Base-by-base conservation (phyloP, 768 basidiomycete species). In the Lentinus brumalis region DNA sequence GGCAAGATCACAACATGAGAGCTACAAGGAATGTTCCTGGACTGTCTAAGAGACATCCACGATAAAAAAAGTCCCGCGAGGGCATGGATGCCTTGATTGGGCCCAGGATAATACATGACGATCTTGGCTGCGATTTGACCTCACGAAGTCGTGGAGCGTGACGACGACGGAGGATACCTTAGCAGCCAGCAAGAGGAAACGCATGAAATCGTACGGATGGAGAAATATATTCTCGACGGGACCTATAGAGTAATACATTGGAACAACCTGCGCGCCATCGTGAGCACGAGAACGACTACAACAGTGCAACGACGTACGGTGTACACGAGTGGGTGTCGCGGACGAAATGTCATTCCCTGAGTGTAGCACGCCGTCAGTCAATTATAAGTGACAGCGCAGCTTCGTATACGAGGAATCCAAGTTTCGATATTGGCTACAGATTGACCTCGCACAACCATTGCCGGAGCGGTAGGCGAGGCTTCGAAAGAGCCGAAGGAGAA, bases 361-460 rank as follows among this genome's bases (percentile, higher is more conserved):
- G 57, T 59, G 62, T 63, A 63, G 62, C 54, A 63, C 55, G 50
- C 50, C 62, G 54, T 49, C 62, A 59, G 50, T 59, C 29, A 41
- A 39, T n/a, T 6, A 4, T 38, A 53, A 44, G 57, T 62, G 64
- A 62, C 38, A 46, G 57, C 57, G 51, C 47, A 49, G 45, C 60
- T 65, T 59, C 56, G 62, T 58, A 49, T 39, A 18, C 31, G 57
- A 40, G 56, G 57, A 61, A 57, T 57, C 38, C 39, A 50, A 62
- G 35, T 15, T 60, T 78, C 63, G 18, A 66, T 86, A 54, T 86
- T 77, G 85, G 85, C 85, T 85, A 72, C 84, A 80, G 53, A 78
- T 86, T 86, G 85, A 86, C 85, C 85, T 79, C 76, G 69, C 73
- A 69, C 75, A 59, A 76, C 71, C 79, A 81, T 74, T 67, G 75